A percentile compares a stretch with the other conserved stretches of the same genome.
Evolutionary conservation across 2,329 filamentous ascomycete species (phyloP).

Genomic region (Botrytis medusae): DNA sequence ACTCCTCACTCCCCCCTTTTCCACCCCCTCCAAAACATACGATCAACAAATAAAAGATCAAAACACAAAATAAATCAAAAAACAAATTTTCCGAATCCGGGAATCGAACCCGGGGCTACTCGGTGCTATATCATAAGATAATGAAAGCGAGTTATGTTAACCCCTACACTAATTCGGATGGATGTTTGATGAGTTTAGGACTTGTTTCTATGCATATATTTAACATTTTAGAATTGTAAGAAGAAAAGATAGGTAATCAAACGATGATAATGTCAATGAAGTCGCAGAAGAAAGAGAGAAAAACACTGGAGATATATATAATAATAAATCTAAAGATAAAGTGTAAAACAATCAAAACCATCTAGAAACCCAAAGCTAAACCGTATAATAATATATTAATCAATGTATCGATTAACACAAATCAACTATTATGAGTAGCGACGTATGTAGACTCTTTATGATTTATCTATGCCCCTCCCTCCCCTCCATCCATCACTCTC

Average conservation of each 20-base stretch:
- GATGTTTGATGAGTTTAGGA: accelerated
- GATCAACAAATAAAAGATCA: background rate
- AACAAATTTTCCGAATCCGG: background rate
- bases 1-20: background rate
- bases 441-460: too few relatives aligned
- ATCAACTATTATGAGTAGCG: too few relatives aligned
- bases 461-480: too few relatives aligned
- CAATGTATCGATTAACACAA: too few relatives aligned
- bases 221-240: accelerated
- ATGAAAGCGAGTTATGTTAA: slow-evolving; percentile 2
- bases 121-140: background rate
- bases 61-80: background rate
- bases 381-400: too few relatives aligned
- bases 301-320: background rate
- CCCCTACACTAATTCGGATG: background rate
- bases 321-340: too few relatives aligned
- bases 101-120: slow-evolving; percentile 7
- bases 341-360: too few relatives aligned
- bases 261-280: background rate
- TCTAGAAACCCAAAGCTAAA: too few relatives aligned
- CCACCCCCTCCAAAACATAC: background rate
- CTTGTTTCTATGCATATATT: accelerated
- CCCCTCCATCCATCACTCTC: too few relatives aligned
- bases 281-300: background rate
- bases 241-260: background rate